phyloP scores from a whole-genome alignment of 257 asterid species.

The Coffea canephora region DNA sequence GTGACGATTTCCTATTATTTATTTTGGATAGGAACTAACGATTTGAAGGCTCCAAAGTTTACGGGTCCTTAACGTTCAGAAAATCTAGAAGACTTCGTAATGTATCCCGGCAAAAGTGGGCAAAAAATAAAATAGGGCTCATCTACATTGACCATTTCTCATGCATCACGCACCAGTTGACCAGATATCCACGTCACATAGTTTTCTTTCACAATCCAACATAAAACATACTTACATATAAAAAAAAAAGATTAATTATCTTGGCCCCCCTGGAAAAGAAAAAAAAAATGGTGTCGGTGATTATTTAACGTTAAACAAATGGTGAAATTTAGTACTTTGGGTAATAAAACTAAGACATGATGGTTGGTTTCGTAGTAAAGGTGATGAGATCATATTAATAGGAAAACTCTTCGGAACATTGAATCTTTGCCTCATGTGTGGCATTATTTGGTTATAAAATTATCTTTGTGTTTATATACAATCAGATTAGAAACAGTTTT shows the following conservation, averaged over 20 bases:
- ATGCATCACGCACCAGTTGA: not conserved
- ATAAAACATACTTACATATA: too few species aligned
- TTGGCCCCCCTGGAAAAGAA: not conserved
- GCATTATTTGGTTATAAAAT: not conserved
- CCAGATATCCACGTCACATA: not conserved
- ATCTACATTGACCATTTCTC: slow-evolving; percentile 2
- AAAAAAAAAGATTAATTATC: too few species aligned
- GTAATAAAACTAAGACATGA: not conserved
- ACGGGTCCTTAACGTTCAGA: not conserved
- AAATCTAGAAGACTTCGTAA: not conserved
- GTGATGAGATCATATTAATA: not conserved
- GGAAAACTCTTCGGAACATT: not conserved
- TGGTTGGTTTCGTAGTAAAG: not conserved
- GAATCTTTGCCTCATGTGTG: not conserved
- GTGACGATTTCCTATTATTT: too few species aligned
- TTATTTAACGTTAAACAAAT: not conserved
- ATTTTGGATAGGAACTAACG: too few species aligned
- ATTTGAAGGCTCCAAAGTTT: not conserved
- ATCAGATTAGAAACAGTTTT: not conserved
- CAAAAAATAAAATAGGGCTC: not conserved
- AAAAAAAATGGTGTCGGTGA: not conserved
- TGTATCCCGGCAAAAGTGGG: not conserved
- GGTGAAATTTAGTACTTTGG: not conserved
- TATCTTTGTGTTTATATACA: not conserved
- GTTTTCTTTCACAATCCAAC: not conserved